phyloP scores from a whole-genome alignment of 2,329 filamentous ascomycete species.

The Xylaria sp. region DNA sequence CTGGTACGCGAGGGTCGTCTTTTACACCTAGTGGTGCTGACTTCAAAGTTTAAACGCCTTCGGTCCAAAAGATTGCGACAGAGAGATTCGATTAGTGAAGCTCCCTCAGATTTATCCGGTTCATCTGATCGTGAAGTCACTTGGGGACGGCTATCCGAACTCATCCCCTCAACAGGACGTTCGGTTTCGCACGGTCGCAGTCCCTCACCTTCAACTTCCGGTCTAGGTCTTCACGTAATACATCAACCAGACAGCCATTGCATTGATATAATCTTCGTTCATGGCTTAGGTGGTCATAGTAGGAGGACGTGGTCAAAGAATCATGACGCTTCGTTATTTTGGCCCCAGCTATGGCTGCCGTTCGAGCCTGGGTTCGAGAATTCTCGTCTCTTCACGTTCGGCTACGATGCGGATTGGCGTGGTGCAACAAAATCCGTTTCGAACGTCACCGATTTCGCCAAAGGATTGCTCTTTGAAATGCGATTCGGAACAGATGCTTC shows the following conservation, averaged over 20 bases:
- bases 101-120: neutral
- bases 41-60: constrained; percentile 20
- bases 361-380: constrained; percentile 9
- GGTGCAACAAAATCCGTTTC: constrained; percentile 8
- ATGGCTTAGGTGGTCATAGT: constrained; percentile 24
- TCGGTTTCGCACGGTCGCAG: neutral
- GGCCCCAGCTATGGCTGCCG: constrained; percentile 23
- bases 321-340: constrained; percentile 15
- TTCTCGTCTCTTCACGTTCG: constrained; percentile 1
- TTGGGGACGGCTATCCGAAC: neutral
- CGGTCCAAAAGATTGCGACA: constrained; percentile 3
- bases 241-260: constrained; percentile 15
- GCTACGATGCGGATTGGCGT: constrained; percentile 3
- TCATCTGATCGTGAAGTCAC: neutral
- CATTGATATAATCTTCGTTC: constrained; percentile 21
- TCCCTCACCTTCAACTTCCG: constrained; percentile 12
- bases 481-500: constrained; percentile 12
- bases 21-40: neutral
- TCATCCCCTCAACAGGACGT: constrained; percentile 1
- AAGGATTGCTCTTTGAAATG: constrained; percentile 20
- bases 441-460: constrained; percentile 20
- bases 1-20: no score
- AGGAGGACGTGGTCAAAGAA: constrained; percentile 26
- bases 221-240: constrained; percentile 26
- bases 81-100: neutral